Conservation (phyloP, 257 asterid genomes). For the Pogostemon cablin region DNA sequence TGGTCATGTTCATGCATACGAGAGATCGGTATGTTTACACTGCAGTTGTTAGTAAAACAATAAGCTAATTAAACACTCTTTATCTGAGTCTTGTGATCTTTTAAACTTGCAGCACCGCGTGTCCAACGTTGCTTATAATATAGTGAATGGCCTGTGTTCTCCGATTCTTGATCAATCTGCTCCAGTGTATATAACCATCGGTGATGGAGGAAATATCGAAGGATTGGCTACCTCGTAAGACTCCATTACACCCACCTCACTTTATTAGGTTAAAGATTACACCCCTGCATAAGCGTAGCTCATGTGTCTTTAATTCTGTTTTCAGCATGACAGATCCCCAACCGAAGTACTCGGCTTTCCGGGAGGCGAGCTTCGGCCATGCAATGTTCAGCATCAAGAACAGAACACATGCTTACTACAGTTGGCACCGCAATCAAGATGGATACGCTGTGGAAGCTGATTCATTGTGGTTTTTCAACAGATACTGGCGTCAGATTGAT, state of each 20-base stretch:
- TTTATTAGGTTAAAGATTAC: not conserved
- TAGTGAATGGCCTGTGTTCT: constrained; percentile 57
- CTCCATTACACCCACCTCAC: not conserved
- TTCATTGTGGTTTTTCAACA: constrained; percentile 70
- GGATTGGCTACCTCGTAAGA: constrained; percentile 66
- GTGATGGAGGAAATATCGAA: constrained; percentile 74
- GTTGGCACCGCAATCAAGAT: constrained; percentile 89
- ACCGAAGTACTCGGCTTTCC: constrained; percentile 78
- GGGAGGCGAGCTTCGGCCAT: constrained; percentile 97
- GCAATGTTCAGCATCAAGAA: constrained; percentile 73
- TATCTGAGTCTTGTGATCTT: not conserved
- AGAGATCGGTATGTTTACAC: constrained; percentile 59
- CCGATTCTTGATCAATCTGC: constrained; percentile 57
- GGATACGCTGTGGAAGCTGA: constrained; percentile 76
- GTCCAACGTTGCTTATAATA: constrained; percentile 63
- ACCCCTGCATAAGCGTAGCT: not conserved
- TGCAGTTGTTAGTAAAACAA: not conserved
- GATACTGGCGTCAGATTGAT: constrained; percentile 60
- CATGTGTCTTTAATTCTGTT: not conserved
- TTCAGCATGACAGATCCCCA: constrained; percentile 88
- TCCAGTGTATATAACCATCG: constrained; percentile 65
- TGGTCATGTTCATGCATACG: constrained; percentile 97
- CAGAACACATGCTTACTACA: constrained; percentile 69
- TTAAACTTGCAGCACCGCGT: constrained; percentile 50
- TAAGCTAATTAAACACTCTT: not conserved